These are phyloP conservation scores for Pseudogymnoascus sp. DNA, from an alignment of 2,329 filamentous ascomycete species.

Conservation along the genomic window DNA sequence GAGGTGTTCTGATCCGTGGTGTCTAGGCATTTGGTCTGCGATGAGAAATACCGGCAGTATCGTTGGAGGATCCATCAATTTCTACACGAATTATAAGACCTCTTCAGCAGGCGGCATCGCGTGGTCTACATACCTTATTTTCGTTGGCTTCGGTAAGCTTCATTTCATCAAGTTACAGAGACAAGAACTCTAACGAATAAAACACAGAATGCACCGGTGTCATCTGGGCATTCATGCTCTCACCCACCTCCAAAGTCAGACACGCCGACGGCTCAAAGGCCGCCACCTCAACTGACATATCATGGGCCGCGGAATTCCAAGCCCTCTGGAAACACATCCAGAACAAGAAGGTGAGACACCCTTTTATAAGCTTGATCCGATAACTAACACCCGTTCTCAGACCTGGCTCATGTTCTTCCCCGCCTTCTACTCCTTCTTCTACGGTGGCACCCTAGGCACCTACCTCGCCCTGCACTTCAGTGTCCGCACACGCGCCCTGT, in stretches of 20 bases:
- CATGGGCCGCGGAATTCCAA: slow-evolving; percentile 20
- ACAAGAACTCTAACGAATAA: background rate
- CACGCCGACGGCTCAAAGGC: slow-evolving; percentile 23
- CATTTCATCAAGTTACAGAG: background rate
- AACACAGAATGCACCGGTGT: slow-evolving; percentile 17
- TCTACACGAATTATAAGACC: slow-evolving; percentile 22
- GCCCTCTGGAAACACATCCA: slow-evolving; percentile 20
- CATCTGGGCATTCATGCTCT: slow-evolving; percentile 26
- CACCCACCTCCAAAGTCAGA: slow-evolving; percentile 22
- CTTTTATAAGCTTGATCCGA: background rate
- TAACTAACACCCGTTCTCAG: slow-evolving; percentile 14
- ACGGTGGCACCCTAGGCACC: slow-evolving; percentile 32
- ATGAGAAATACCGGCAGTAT: slow-evolving; percentile 30
- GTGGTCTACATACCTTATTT: slow-evolving; percentile 28
- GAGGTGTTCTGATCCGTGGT: background rate
- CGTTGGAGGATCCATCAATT: slow-evolving; percentile 31
- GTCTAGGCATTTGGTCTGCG: slow-evolving; percentile 26
- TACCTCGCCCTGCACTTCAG: slow-evolving; percentile 30
- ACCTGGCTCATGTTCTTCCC: slow-evolving; percentile 30
- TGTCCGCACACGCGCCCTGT: slow-evolving; percentile 28
- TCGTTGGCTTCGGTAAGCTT: slow-evolving; percentile 25
- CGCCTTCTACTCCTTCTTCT: slow-evolving; percentile 34
- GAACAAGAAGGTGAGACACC: slow-evolving; percentile 22
- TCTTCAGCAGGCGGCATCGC: slow-evolving; percentile 23
- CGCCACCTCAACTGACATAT: slow-evolving; percentile 16